Percentiles rank a stretch among this genome's conserved stretches.
Evolutionary conservation across 208 protist species (phyloP).

Genomic region (Ichthyophonus hoferi): DNA sequence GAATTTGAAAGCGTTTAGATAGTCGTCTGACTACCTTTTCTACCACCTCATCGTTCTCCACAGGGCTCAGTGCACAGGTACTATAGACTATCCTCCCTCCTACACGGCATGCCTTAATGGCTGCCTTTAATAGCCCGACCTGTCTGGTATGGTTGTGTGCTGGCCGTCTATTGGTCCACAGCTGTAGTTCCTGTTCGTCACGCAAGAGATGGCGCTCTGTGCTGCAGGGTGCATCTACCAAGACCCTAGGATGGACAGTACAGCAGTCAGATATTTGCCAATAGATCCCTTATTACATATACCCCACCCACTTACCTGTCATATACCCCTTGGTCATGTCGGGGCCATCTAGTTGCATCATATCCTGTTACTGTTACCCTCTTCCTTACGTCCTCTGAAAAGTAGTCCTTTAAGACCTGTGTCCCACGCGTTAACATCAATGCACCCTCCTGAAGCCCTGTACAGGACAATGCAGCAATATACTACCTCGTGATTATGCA

Average conservation of each 20-base stretch:
- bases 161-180: background rate
- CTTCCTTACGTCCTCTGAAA: background rate
- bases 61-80: conserved; percentile 76
- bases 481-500: too few species aligned
- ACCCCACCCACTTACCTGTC: background rate
- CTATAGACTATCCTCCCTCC: conserved; percentile 78
- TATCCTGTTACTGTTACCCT: background rate
- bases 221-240: conserved; percentile 9
- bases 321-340: background rate
- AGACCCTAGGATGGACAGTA: background rate
- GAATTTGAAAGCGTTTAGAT: background rate
- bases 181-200: background rate
- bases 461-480: too few species aligned
- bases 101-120: conserved; percentile 52
- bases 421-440: too few species aligned
- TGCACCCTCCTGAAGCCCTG: too few species aligned
- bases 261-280: background rate
- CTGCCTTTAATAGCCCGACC: conserved; percentile 61
- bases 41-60: conserved; percentile 79
- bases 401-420: conserved; percentile 1
- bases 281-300: background rate
- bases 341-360: background rate
- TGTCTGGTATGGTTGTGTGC: background rate
- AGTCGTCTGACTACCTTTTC: background rate
- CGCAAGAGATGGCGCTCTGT: conserved; percentile 4